Base-by-base conservation (phyloP, 2,329 filamentous ascomycete species). In the Incumbomyces delicatus region DNA sequence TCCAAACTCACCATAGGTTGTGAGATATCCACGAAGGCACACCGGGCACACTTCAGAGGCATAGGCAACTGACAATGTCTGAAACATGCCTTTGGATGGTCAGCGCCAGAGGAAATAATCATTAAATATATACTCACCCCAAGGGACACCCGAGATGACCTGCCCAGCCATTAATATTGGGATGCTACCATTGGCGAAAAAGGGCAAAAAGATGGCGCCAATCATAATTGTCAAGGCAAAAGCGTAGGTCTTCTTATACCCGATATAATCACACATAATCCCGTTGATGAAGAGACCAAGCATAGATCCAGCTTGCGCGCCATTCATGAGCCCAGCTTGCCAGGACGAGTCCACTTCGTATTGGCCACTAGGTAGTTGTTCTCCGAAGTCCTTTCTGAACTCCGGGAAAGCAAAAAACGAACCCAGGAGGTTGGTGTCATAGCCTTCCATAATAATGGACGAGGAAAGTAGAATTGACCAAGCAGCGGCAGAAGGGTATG, bases 341-440 rank as follows among this genome's bases (percentile, higher is more conserved):
- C 66, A 69, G 63, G 67, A 50, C 4, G 50, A 13, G 46, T 27
- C 13, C 27, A 35, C 62, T 52, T 67, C 57, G 51, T 67, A 68
- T n/a, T 52, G 41, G 0, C 63, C 64, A 48, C 67, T 37, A 3
- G 55, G 29, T 43, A 59, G 38, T 44, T 48, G 42, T 45, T 60
- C 58, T 18, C 66, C 66, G 46, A 68, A 69, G 42, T 67, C 67
- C 34, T 50, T 54, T 47, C 64, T 66, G 54, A 68, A 68, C 44
- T 62, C 59, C 0, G 54, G 53, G 46, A 67, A 68, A 53, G 58
- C 65, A 68, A 78, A 89, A 61, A 90, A 87, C 65, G 89, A 89
- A 70, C 83, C 87, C 57, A 90, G 78, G 44, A 92, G 70, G 57
- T 78, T 81, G 50, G 90, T 73, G 60, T 94, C 86, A 68, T 90